Base-by-base conservation (phyloP, 169 alveolate species). In the Eimeria sp. region DNA sequence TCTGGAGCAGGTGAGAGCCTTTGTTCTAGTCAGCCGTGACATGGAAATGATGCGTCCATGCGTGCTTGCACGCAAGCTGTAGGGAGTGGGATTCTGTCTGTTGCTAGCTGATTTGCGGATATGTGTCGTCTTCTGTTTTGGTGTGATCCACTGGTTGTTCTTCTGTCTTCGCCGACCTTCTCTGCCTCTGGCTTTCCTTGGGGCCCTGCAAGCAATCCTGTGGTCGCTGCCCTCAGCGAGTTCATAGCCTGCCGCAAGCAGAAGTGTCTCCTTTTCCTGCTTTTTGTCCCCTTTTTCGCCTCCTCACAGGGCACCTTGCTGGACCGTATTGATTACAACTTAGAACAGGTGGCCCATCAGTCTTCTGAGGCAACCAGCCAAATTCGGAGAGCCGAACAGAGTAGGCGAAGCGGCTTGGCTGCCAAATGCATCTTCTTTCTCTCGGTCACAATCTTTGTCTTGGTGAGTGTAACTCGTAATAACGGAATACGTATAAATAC, bases 261-360 rank as follows among this genome's bases (percentile, higher is more conserved):
- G 40, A 34, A 34, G 40, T 20, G 80, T 70, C 80, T 70, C 80
- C 80, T 10, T 70, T 9, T 70, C 40, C 40, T 16, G 11, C 63
- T 54, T 16, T 54, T 54, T 54, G 63, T 54, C 63, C 18, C 63
- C 63, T 54, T 54, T 16, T 54, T 9, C 18, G 22, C 18, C 63
- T 54, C 63, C 18, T 0, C 18, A 10, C 87, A 95, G 97, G 97
- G 97, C 43, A 89, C 97, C 25, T 61, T 96, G 18, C 84, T 96
- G 4, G 97, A 96, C 87, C 89, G 97, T 34, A 96, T 96, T 86
- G 97, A 96, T 96, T 96, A 96, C 93, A 96, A 96, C 51, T 80
- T 96, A 20, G 97, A 96, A 30, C 96, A 92, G 45, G 97, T 89
- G 13, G 95, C 95, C 30, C 83, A 92, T 30, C 88, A 92, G n/a